Conservation (phyloP, 2,329 filamentous ascomycete genomes). For the Trichocomaceae sp. region DNA sequence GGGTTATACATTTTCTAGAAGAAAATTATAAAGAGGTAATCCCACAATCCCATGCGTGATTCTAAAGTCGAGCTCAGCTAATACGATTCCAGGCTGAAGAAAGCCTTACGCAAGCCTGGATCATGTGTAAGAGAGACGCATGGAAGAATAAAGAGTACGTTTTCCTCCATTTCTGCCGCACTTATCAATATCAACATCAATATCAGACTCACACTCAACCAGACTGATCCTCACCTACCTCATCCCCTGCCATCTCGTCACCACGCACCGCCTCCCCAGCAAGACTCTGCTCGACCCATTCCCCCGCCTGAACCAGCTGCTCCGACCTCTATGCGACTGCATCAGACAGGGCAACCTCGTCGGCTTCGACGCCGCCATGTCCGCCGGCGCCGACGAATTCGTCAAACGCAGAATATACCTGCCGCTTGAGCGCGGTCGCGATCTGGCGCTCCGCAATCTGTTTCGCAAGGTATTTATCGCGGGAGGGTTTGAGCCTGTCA, state of each 20-base stretch:
- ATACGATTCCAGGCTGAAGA: constrained; percentile 60
- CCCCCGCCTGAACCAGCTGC: constrained; percentile 68
- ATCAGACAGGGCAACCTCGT: constrained; percentile 78
- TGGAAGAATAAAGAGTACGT: constrained; percentile 72
- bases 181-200: too few species aligned
- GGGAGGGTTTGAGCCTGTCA: constrained; percentile 70
- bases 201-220: constrained; percentile 20
- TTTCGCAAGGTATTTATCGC: constrained; percentile 84
- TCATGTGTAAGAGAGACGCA: constrained; percentile 68
- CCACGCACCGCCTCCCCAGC: constrained; percentile 75
- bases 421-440: constrained; percentile 83
- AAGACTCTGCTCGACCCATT: constrained; percentile 64
- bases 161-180: too few species aligned
- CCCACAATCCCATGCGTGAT: constrained; percentile 16
- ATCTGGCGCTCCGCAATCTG: constrained; percentile 86
- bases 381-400: constrained; percentile 81
- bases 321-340: constrained; percentile 67
- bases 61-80: background rate
- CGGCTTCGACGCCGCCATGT: constrained; percentile 75
- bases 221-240: constrained; percentile 86
- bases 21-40: constrained; percentile 83
- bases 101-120: constrained; percentile 72
- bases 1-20: constrained; percentile 87
- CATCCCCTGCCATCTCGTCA: constrained; percentile 87
- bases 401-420: constrained; percentile 91